These are phyloP conservation scores for Gymnopus androsaceus DNA, from an alignment of 1,284 basidiomycete species.

Conservation along the genomic window DNA sequence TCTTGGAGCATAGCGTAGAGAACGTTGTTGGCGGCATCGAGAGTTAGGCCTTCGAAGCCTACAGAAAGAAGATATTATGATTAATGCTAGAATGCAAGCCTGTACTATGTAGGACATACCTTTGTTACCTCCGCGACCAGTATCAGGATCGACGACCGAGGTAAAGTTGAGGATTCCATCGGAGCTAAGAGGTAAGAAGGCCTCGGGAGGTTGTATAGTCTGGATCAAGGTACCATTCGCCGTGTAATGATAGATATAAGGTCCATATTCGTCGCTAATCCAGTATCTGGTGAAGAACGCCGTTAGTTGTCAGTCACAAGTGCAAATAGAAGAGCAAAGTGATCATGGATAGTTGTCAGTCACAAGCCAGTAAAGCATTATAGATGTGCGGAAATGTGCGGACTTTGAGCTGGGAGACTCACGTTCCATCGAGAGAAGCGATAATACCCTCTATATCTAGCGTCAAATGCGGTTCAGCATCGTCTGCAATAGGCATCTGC, in stretches of 20 bases:
- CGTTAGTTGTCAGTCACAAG: no score
- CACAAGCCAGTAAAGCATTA: neutral
- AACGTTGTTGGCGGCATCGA: conserved; percentile 47
- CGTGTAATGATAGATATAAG: conserved; percentile 64
- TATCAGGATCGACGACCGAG: conserved; percentile 48
- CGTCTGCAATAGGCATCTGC: conserved; percentile 50
- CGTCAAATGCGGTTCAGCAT: conserved; percentile 47
- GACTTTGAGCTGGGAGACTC: no score
- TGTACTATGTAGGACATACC: conserved; percentile 30
- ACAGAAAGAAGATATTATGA: neutral
- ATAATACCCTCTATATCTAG: conserved; percentile 67
- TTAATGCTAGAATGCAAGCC: neutral
- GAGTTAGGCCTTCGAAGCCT: conserved; percentile 67
- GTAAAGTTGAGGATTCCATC: conserved; percentile 60
- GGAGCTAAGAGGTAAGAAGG: conserved; percentile 40
- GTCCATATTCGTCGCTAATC: conserved; percentile 71
- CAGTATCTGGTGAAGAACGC: no score
- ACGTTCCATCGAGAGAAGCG: conserved; percentile 60
- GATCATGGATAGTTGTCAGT: neutral
- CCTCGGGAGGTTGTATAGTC: conserved; percentile 61
- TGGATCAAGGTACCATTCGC: conserved; percentile 50
- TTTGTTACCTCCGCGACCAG: conserved; percentile 51
- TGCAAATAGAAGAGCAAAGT: neutral
- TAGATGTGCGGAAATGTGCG: no score
- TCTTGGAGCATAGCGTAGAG: conserved; percentile 67